Base-by-base conservation (phyloP, 495 filamentous ascomycete genomes). In the Neurospora tetraspora region DNA sequence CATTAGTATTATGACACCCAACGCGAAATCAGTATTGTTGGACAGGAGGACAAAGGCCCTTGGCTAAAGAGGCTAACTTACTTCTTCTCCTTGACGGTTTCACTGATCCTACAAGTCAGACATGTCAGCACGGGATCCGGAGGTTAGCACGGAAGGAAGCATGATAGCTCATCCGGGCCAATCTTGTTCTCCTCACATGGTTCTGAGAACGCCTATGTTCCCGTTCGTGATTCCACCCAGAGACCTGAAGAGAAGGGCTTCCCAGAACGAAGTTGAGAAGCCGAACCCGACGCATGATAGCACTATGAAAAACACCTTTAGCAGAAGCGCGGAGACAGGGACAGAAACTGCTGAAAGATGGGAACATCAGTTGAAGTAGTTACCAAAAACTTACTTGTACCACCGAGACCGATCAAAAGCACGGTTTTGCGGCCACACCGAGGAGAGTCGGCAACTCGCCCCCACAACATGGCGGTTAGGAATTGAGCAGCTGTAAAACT, bases 381-480 rank as follows among this genome's bases (percentile, higher is more conserved):
- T 16, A 27, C 36, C 5, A 23, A 16, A n/a, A 68, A 75, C 80
- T 71, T 73, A 84, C 84, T 75, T 1, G 92, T 94, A 2, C 93
- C 93, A 18, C 89, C 69, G 31, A 96, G 80, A 14, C 93, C 93
- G 69, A 95, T 88, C 73, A 96, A 78, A 75, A 97, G 82, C 45
- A 94, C 91, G 39, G 89, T 91, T 79, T 93, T 94, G 31, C 93
- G 86, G 12, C 93, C 93, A 53, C 88, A 87, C 79, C 84, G 84
- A 69, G 88, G 86, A 4, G 89, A 88, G 81, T 96, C 93, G 3
- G 92, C 91, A 37, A 91, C 81, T 1, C 91, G 86, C 5, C 93
- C 93, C 93, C 93, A 96, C 31, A 92, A 78, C 79, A 96, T 92
- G n/a, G 91, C 92, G 1, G 93, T 95, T 36, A 92, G 84, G 79